Evolutionary conservation across 2,329 filamentous ascomycete genomes (phyloP), one percentile per base, ranked within the genome.

Genomic region (Apiospora hydei): DNA sequence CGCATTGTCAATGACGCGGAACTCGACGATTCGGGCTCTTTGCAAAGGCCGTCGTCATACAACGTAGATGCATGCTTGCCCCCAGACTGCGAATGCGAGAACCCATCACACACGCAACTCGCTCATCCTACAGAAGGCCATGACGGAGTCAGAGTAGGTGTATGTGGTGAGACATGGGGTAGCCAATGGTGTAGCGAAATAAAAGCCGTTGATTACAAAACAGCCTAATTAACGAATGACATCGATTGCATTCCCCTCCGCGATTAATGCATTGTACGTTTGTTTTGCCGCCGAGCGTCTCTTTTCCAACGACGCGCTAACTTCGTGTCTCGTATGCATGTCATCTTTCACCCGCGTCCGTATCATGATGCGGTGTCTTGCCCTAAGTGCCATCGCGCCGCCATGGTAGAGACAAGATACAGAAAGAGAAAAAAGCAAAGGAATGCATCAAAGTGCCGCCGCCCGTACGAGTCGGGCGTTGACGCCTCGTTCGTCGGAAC

Each of bases 261-360:
- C 30, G 7, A 30, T 21, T 4, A 21, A 18, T 26, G 14, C 18
- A 4, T 21, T 21, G 26, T 21, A 5, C 5, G 7, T 57, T 57
- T 61, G 30, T 64, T 38, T 61, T 61, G 34, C 57, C 57, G 57
- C 57, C 34, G 10, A 41, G 57, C 49, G n/a, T 64, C 18, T 64
- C 26, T 61, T 21, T 34, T 6, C n/a, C 18, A 7, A 34, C 24
- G 51, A 57, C 57, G 57, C 57, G 18, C 30, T 64, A 64, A 13
- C 53, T 64, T 26, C 34, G 14, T 64, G 30, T 41, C 16, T 64
- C 18, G 34, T 41, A 64, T 64, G 57, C 34, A 64, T 41, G 21
- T 64, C 57, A 64, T 64, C 10, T n/a, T n/a, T 49, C 18, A 24
- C 21, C 34, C 57, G 10, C 57, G 10, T 13, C 10, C 41, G 21